Base-by-base conservation (phyloP, 179 eudicot genomes). In the Spergularia azorica region DNA sequence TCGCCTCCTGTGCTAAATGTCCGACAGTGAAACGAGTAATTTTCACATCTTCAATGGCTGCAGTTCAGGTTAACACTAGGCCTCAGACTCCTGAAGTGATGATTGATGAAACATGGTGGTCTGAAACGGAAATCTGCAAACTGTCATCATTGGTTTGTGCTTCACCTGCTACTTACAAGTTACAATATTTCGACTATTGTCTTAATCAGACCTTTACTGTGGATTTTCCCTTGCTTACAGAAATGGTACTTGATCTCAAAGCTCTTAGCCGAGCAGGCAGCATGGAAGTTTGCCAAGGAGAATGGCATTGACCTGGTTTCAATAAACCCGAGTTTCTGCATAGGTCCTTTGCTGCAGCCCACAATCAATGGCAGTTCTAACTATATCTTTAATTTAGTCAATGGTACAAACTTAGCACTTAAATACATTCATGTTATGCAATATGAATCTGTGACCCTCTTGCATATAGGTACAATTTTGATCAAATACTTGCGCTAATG, bases 211-310 rank as follows among this genome's bases (percentile, higher is more conserved):
- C 12, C 9, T 43, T 41, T 51, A 5, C 10, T 11, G 5, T 11
- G 14, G 21, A 8, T 59, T 26, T 12, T 36, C 59, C 11, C 6
- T 46, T 43, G 38, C 58, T 9, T 79, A 26, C 78, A 87, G 89
- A 74, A 74, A 51, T 87, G 92, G 90, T 89, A 89, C 77, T 58
- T 81, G 60, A 79, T 82, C 26, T 89, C 92, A 2, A 89, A 87
- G 78, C 87, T 89, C 51, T 77, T 89, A 82, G 90, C 92, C 5
- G 90, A 89, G 76, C 90, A 89, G 5, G 86, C 92, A 67, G 92
- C 90, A 11, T 89, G 92, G 92, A 85, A 80, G 36, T 84, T 85
- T 81, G 90, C 77, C 16, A 87, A 85, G 64, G 88, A 87, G 77
- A 89, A 85, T 79, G 84, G 86, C 50, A 80, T 89, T 67, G 86